phyloP scores from a whole-genome alignment of 2,329 filamentous ascomycete genomes.

The Ustilaginoidea virens region DNA sequence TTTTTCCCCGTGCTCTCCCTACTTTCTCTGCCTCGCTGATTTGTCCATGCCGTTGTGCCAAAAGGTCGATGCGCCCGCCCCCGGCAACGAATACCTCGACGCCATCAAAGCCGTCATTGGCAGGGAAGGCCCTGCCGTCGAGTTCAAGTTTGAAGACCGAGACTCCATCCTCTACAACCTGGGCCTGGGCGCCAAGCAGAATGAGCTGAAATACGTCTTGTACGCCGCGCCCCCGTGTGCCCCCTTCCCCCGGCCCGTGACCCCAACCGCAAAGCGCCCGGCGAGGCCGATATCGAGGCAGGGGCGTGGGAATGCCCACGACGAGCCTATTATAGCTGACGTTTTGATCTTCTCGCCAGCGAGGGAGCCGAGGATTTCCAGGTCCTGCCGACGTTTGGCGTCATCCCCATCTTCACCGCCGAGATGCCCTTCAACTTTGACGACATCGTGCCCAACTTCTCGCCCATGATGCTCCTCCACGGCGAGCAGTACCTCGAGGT shows the following conservation, averaged over 20 bases:
- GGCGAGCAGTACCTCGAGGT: conserved; percentile 98
- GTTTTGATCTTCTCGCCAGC: no score
- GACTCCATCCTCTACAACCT: conserved; percentile 94
- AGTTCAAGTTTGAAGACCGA: conserved; percentile 71
- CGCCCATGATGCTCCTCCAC: conserved; percentile 95
- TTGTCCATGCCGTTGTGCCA: conserved; percentile 10
- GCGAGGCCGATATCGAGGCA: no score
- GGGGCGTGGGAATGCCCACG: no score
- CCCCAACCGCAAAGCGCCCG: no score
- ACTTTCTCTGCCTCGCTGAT: no score
- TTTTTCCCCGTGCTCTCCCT: no score
- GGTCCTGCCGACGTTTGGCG: conserved; percentile 85
- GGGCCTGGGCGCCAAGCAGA: conserved; percentile 80
- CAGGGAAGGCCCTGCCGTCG: conserved; percentile 52
- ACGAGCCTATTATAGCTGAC: no score
- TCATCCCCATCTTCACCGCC: conserved; percentile 85
- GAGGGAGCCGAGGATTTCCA: conserved; percentile 90
- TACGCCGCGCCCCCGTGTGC: conserved; percentile 14
- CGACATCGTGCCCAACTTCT: conserved; percentile 88
- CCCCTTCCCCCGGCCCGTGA: background rate
- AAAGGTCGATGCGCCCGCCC: conserved; percentile 9
- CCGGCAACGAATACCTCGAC: conserved; percentile 50
- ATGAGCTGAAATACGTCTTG: conserved; percentile 75
- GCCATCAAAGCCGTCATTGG: conserved; percentile 66
- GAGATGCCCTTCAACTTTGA: conserved; percentile 64